Conservation (phyloP, 306 rosid species). For the Cyamopsis tetragonoloba region DNA sequence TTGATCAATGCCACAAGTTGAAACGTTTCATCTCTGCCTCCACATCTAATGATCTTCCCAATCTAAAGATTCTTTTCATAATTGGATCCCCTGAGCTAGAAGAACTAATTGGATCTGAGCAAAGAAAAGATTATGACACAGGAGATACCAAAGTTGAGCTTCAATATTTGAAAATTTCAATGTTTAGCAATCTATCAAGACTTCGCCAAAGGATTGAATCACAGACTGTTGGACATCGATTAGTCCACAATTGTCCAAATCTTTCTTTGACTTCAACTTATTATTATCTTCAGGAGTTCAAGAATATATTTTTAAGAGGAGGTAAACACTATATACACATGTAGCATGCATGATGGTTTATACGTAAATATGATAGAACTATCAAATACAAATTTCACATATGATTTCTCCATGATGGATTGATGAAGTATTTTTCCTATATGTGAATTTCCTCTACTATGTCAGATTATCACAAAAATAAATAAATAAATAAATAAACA, state of each 20-base stretch:
- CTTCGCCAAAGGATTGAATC: constrained; percentile 3
- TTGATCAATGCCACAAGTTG: constrained; percentile 4
- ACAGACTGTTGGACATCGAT: neutral
- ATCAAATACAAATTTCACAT: no score
- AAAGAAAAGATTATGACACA: neutral
- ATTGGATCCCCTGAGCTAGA: neutral
- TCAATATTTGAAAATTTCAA: constrained; percentile 6
- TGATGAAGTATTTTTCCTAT: no score
- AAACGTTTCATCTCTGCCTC: neutral
- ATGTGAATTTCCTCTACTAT: no score
- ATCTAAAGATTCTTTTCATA: neutral
- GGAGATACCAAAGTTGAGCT: neutral
- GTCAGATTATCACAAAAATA: no score
- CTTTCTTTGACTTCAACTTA: constrained; percentile 10
- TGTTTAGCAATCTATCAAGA: neutral
- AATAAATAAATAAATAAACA: no score
- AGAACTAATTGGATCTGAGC: neutral
- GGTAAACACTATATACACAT: no score
- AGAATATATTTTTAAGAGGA: no score
- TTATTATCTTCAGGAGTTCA: no score
- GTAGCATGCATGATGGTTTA: no score
- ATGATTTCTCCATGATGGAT: no score
- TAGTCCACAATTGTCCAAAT: constrained; percentile 9
- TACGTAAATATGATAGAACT: no score
- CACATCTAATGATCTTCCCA: neutral